Conservation (phyloP, 179 eudicot species). For the Actinidia arguta region DNA sequence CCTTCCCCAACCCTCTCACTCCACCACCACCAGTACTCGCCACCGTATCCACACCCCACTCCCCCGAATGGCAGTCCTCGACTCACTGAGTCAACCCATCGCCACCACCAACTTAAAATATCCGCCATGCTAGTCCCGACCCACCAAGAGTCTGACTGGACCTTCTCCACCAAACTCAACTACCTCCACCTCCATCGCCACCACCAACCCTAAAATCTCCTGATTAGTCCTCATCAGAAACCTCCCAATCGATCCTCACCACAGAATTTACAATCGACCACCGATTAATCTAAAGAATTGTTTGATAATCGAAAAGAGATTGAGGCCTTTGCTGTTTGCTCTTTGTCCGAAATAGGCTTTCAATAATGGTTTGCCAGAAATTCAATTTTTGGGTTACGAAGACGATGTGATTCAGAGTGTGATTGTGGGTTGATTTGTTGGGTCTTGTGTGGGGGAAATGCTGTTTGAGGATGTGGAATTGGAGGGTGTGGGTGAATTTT, state of each 20-base stretch:
- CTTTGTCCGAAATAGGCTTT: conserved; percentile 55
- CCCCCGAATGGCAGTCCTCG: conserved; percentile 78
- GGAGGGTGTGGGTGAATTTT: conserved; percentile 29
- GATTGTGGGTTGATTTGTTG: conserved; percentile 50
- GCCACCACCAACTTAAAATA: conserved; percentile 29
- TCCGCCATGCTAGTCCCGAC: conserved; percentile 82
- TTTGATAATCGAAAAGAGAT: conserved; percentile 30
- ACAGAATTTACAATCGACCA: conserved; percentile 28
- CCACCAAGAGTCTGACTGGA: conserved; percentile 82
- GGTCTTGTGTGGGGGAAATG: conserved; percentile 76
- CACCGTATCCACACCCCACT: conserved; percentile 38
- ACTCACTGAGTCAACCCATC: conserved; percentile 58
- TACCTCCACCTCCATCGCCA: conserved; percentile 64
- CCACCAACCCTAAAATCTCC: conserved; percentile 42
- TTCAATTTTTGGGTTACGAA: conserved; percentile 68
- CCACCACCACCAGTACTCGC: not conserved
- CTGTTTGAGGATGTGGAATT: conserved; percentile 79
- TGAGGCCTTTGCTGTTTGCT: conserved; percentile 51
- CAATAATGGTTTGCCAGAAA: conserved; percentile 34
- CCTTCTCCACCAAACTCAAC: conserved; percentile 75
- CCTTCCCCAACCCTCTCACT: conserved; percentile 47
- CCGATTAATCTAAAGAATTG: conserved; percentile 8
- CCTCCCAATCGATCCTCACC: conserved; percentile 30
- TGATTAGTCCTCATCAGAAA: conserved; percentile 76
- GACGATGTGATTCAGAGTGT: conserved; percentile 65